phyloP scores from a whole-genome alignment of 371 early-diverging fungal genomes.

The Mortierella sp. region DNA sequence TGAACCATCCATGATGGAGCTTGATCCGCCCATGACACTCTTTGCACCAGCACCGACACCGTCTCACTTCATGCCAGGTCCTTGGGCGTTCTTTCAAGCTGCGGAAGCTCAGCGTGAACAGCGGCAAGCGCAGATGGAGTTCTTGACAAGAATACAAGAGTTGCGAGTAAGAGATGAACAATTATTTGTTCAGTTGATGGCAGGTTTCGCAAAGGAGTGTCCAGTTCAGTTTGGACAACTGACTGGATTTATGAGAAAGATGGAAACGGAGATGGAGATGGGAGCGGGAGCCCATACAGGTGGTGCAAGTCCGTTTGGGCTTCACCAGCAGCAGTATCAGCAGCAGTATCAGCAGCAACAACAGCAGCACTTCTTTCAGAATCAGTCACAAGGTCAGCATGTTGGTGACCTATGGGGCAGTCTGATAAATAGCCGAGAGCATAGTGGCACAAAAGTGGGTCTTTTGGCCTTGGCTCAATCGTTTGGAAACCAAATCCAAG shows the following conservation, averaged over 20 bases:
- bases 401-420: not conserved
- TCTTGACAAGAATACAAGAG: conserved; percentile 42
- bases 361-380: conserved; percentile 12
- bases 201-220: conserved; percentile 45
- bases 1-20: conserved; percentile 53
- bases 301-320: not conserved
- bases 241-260: conserved; percentile 36
- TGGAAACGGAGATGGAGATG: conserved; percentile 44
- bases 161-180: conserved; percentile 43
- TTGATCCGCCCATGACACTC: conserved; percentile 43
- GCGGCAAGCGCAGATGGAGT: conserved; percentile 35
- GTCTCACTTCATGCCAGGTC: conserved; percentile 34
- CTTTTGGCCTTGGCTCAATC: conserved; percentile 29
- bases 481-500: conserved; percentile 24
- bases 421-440: not conserved
- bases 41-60: conserved; percentile 35
- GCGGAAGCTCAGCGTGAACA: conserved; percentile 52
- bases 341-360: conserved; percentile 15
- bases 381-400: not conserved
- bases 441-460: conserved; percentile 18
- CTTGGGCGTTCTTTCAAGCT: conserved; percentile 52
- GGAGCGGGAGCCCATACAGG: not conserved
- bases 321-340: conserved; percentile 16
- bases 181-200: conserved; percentile 33
- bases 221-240: conserved; percentile 50